A percentile compares a stretch with the other conserved stretches of the same genome.
Conservation (phyloP, 805 yeast species). For the Kodamaea hsintzibuensis region DNA sequence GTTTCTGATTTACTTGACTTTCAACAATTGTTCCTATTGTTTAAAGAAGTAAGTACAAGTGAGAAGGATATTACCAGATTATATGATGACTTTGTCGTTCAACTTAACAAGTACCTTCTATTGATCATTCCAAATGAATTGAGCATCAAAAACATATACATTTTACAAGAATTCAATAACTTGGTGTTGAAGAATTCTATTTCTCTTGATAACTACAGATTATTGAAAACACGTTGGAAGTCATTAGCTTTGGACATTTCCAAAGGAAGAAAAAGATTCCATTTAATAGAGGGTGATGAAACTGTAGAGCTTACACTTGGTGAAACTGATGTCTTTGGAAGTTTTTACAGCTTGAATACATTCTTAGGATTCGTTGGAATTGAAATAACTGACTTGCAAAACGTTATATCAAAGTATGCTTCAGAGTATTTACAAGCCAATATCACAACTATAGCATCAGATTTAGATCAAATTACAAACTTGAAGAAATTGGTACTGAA, state of each 20-base stretch:
- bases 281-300: constrained; percentile 6
- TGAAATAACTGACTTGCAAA: background rate
- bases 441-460: constrained; percentile 1
- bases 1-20: constrained; percentile 15
- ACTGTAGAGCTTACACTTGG: background rate
- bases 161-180: constrained; percentile 14
- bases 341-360: background rate
- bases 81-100: constrained; percentile 5
- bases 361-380: constrained; percentile 6
- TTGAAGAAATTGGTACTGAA: constrained; percentile 14
- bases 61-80: background rate
- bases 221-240: constrained; percentile 13
- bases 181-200: constrained; percentile 11
- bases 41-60: constrained; percentile 5
- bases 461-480: constrained; percentile 5
- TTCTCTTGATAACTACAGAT: constrained; percentile 9
- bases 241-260: constrained; percentile 13
- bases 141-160: constrained; percentile 9
- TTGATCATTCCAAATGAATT: constrained; percentile 22
- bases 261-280: background rate
- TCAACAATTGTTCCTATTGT: constrained; percentile 13
- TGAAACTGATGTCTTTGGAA: background rate
- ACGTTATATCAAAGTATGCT: background rate
- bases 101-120: constrained; percentile 18
- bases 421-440: constrained; percentile 3